Conservation (phyloP, 2,329 filamentous ascomycete genomes). For the Fusarium xylarioides region DNA sequence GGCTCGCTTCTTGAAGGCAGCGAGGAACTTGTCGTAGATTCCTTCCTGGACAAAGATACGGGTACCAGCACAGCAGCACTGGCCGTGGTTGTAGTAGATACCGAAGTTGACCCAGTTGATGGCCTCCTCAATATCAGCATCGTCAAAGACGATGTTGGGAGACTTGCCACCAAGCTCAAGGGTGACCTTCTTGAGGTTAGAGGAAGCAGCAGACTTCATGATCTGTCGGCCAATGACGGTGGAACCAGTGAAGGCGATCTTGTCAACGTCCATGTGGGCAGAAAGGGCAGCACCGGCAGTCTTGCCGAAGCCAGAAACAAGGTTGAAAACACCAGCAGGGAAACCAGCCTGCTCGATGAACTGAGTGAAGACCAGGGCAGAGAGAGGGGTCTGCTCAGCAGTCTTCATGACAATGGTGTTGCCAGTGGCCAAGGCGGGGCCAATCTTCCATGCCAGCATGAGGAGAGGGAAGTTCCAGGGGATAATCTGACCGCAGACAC, state of each 20-base stretch:
- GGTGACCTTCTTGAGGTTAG: constrained; percentile 85
- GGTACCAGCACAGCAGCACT: constrained; percentile 78
- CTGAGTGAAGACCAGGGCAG: constrained; percentile 70
- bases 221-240: constrained; percentile 77
- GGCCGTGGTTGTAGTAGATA: constrained; percentile 73
- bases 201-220: constrained; percentile 81
- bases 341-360: constrained; percentile 80
- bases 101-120: constrained; percentile 81
- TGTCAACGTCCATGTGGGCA: constrained; percentile 82
- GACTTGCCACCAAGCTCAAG: constrained; percentile 84
- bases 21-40: constrained; percentile 88
- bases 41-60: constrained; percentile 86
- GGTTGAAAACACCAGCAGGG: constrained; percentile 80
- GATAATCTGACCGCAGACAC: constrained; percentile 87
- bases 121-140: constrained; percentile 79
- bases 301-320: constrained; percentile 81
- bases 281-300: constrained; percentile 79
- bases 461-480: constrained; percentile 89
- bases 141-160: constrained; percentile 82
- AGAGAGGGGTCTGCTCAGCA: constrained; percentile 79
- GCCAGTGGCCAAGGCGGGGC: constrained; percentile 75
- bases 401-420: constrained; percentile 80
- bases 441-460: constrained; percentile 87
- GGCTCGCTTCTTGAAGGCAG: constrained; percentile 81
- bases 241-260: constrained; percentile 84